These are phyloP conservation scores for Curvularia verruculosa DNA, from an alignment of 2,329 filamentous ascomycete genomes.

Conservation along the genomic window DNA sequence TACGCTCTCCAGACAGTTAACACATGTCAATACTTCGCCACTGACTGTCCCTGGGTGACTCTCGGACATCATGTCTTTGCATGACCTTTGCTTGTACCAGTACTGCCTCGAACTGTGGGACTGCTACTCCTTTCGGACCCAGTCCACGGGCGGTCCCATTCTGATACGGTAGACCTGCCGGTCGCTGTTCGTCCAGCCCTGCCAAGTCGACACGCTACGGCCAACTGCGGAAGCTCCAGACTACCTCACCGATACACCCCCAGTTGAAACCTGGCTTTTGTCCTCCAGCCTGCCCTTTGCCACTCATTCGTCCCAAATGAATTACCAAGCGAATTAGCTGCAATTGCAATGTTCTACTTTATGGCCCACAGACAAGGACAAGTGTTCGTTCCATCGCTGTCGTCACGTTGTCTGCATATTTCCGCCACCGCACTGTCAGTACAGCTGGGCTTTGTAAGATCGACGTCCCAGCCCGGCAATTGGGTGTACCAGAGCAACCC, in stretches of 20 bases:
- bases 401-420: background rate
- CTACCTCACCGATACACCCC: conserved; percentile 31
- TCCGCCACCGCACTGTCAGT: background rate
- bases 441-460: background rate
- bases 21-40: background rate
- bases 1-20: background rate
- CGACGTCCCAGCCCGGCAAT: background rate
- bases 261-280: conserved; percentile 21
- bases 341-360: background rate
- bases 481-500: background rate
- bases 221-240: conserved; percentile 35
- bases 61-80: background rate
- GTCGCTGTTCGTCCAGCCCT: conserved; percentile 22
- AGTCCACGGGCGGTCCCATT: conserved; percentile 1
- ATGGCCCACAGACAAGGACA: background rate
- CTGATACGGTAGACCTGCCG: conserved; percentile 19
- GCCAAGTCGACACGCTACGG: conserved; percentile 32
- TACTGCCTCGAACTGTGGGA: background rate
- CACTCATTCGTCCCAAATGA: conserved; percentile 19
- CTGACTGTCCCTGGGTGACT: background rate
- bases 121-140: conserved; percentile 1
- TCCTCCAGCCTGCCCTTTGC: conserved; percentile 19
- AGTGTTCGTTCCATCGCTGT: background rate
- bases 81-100: background rate
- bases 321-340: conserved; percentile 4